Evolutionary conservation across 306 rosid species (phyloP).

Genomic region (Cercis canadensis): DNA sequence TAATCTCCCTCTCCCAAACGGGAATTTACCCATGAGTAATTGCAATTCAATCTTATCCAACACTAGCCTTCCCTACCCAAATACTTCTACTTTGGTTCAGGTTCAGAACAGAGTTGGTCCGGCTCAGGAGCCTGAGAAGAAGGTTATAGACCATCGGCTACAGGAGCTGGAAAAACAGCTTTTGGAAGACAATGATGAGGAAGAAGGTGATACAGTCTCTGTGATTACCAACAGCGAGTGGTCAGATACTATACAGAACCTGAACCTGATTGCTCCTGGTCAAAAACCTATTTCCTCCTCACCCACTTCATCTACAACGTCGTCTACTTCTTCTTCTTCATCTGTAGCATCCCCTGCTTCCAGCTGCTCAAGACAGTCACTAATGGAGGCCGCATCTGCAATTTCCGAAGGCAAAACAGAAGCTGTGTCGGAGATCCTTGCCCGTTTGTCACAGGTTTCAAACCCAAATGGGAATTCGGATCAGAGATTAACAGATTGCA

Average conservation of each 20-base stretch:
- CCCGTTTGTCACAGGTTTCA: conserved; percentile 41
- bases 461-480: conserved; percentile 54
- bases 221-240: conserved; percentile 73
- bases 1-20: conserved; percentile 26
- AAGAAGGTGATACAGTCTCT: conserved; percentile 64
- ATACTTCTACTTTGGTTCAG: conserved; percentile 23
- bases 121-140: conserved; percentile 52
- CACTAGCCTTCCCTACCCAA: not conserved
- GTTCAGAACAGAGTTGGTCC: conserved; percentile 40
- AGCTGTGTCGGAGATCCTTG: conserved; percentile 63
- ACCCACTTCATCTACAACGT: conserved; percentile 71
- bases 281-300: conserved; percentile 72
- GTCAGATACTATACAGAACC: conserved; percentile 82
- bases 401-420: conserved; percentile 77
- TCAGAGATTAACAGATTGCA: conserved; percentile 50
- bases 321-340: conserved; percentile 60
- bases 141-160: conserved; percentile 58
- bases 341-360: conserved; percentile 67
- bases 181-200: conserved; percentile 74
- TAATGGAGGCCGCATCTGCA: conserved; percentile 81
- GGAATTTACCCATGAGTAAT: conserved; percentile 26
- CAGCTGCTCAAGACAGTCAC: conserved; percentile 55
- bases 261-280: conserved; percentile 61
- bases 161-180: conserved; percentile 86
- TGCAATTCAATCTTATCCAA: not conserved